Evolutionary conservation across 257 asterid species (phyloP), one percentile per base, ranked within the genome.

Genomic region (Jacaranda copaia): DNA sequence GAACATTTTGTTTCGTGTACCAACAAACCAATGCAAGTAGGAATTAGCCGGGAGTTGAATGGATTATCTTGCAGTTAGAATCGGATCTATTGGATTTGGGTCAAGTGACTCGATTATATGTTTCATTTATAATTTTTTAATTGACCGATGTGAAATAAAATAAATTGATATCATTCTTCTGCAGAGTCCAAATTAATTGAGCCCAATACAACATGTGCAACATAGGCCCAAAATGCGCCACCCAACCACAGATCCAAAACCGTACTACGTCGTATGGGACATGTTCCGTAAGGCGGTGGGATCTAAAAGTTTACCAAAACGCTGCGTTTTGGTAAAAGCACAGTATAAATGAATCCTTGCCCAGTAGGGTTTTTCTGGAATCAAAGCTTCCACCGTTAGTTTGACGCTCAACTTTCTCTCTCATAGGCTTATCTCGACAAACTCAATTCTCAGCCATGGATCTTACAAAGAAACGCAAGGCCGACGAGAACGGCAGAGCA

Each of bases 391-490:
- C 58, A 63, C 70, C 69, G 42, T 51, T 40, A 55, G 15, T 7
- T 52, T 4, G 62, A 10, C 65, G 18, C 45, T 20, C 58, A n/a
- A n/a, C 18, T 48, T 15, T 9, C 58, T 61, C 20, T 39, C 61
- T 66, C 68, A 57, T 73, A 81, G 85, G 85, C 73, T 78, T 81
- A 59, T 57, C 70, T 42, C 48, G 72, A 39, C 46, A 49, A 39
- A 11, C 60, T 61, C 53, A 9, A 13, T 55, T 69, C n/a, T 52
- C 14, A 39, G 15, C 72, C 45, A 90, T 94, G 97, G 98, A 94
- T 90, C 94, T 90, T 36, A 56, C 89, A 35, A 94, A 94, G 88
- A 94, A 94, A 40, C 97, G 98, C 70, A 94, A 91, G 79, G 85
- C 97, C 68, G 98, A 94, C 74, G 96, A 89, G 68, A 90, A 92